Evolutionary conservation across 2,329 filamentous ascomycete species (phyloP).

Genomic region (Talaromyces verruculosus): DNA sequence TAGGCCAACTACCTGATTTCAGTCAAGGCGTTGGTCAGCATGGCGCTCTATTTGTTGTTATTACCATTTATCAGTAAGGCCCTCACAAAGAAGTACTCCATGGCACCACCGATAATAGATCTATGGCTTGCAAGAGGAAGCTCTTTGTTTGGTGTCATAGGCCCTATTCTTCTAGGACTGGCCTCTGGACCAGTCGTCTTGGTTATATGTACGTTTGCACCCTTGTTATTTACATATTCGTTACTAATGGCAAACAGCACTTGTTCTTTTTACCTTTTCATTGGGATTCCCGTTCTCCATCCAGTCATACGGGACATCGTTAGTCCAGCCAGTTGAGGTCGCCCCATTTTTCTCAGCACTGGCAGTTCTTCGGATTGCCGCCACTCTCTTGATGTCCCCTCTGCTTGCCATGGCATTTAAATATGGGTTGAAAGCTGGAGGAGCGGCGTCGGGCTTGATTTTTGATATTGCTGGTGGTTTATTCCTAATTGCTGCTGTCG

Average conservation of each 20-base stretch:
- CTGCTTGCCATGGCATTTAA: conserved; percentile 4
- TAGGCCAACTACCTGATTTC: conserved; percentile 11
- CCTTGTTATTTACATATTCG: background rate
- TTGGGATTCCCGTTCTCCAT: conserved; percentile 4
- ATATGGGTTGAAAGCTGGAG: background rate
- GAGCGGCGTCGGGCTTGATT: conserved; percentile 4
- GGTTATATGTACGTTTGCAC: background rate
- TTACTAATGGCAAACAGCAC: conserved; percentile 2
- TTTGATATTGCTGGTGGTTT: background rate
- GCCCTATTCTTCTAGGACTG: background rate
- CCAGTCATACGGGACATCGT: conserved; percentile 2
- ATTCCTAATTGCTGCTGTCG: background rate
- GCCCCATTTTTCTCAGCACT: conserved; percentile 8
- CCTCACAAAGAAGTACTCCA: background rate
- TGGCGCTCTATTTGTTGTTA: background rate
- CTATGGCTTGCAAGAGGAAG: conserved; percentile 7
- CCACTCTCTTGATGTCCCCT: background rate
- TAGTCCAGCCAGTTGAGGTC: conserved; percentile 9
- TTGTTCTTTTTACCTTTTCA: conserved; percentile 4
- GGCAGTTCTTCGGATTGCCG: conserved; percentile 2
- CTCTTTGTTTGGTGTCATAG: conserved; percentile 3
- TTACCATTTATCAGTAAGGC: background rate
- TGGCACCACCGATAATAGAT: background rate
- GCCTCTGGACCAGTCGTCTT: background rate
- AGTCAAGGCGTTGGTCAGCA: conserved; percentile 1